Base-by-base conservation (phyloP, 495 filamentous ascomycete genomes). In the Aspergillus asperescens region DNA sequence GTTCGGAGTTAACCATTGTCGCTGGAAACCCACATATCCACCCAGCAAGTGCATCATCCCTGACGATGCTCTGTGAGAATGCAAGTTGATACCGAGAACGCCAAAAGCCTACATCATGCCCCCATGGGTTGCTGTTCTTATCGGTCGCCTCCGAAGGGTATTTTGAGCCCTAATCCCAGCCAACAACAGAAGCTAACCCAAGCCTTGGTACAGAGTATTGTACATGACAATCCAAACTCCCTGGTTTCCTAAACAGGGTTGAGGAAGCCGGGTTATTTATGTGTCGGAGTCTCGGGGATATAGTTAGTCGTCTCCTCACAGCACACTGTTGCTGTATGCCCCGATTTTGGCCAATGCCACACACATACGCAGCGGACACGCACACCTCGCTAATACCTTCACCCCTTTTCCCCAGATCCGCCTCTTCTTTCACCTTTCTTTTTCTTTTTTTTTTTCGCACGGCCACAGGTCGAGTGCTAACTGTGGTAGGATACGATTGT, bases 341-440 rank as follows among this genome's bases (percentile, higher is more conserved):
- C n/a, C n/a, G 49, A 28, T n/a, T 50, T 54, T 31, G 24, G 24
- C 28, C 58, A 63, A 59, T 63, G 58, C 61, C 55, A 62, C 56
- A 55, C 60, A 59, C 55, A 54, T 52, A 57, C 40, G 25, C 50
- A 59, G 35, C 49, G 51, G 27, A 41, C 62, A 61, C 62, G 52
- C 58, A 61, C 61, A 52, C 42, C 50, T 54, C 47, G 46, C 54
- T 52, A 58, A 61, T 51, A 29, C 15, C 40, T 52, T 47, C 55
- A 54, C 50, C 40, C 58, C 40, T 31, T 53, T 53, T 58, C 54
- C 56, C 58, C 56, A 59, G 56, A 61, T 57, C 51, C 43, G 48
- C 39, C 47, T 50, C 29, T 46, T 48, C 39, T 48, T 23, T 50
- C 19, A 28, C 16, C 22, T 31, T 31, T 44, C 13, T 44, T 25